Evolutionary conservation across 139 green algal genomes (phyloP), one percentile per base, ranked within the genome.

Genomic region (Zygnema circumcarinatum): DNA sequence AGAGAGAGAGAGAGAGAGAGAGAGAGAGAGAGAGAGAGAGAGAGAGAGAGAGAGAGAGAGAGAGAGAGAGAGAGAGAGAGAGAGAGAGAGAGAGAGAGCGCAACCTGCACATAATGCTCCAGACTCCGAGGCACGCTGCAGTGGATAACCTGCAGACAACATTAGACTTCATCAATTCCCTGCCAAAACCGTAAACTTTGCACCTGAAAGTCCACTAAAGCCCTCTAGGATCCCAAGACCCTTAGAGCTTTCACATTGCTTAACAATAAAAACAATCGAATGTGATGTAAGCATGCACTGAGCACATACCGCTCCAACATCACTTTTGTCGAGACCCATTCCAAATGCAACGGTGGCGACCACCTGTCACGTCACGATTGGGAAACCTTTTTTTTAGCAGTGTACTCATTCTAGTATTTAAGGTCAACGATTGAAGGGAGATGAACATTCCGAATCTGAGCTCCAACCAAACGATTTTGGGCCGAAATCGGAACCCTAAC

Each of bases 291-390:
- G n/a, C 31, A 67, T 20, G n/a, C 74, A 81, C 1, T n/a, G 7
- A 39, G n/a, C 74, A 88, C 83, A 52, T 38, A 93, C 89, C 38
- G 35, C 38, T n/a, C 91, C 47, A 21, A 93, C 78, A 67, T 93
- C 85, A 31, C 32, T 25, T 69, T 93, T 93, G 69, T 93, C 91
- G 2, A 93, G 83, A 11, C 91, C 91, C 91, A 93, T 93, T 11
- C 91, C 91, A 88, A 93, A 93, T 0, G 91, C 91, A 33, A 92
- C 82, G 1, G 91, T 93, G 1, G 91, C 91, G 22, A 92, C 84
- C 39, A 87, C 84, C 84, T 89, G 84, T 76, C 25, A 29, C 54
- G 54, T 33, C 54, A 72, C 54, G 54, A 25, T 33, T 72, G 25
- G 54, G 25, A 72, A 72, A 29, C 25, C 29, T 72, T 72, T 29